Percentiles rank a stretch among this genome's conserved stretches.
These are phyloP conservation scores for Balakata baccata DNA, from an alignment of 345 rosid species.

Conservation along the genomic window DNA sequence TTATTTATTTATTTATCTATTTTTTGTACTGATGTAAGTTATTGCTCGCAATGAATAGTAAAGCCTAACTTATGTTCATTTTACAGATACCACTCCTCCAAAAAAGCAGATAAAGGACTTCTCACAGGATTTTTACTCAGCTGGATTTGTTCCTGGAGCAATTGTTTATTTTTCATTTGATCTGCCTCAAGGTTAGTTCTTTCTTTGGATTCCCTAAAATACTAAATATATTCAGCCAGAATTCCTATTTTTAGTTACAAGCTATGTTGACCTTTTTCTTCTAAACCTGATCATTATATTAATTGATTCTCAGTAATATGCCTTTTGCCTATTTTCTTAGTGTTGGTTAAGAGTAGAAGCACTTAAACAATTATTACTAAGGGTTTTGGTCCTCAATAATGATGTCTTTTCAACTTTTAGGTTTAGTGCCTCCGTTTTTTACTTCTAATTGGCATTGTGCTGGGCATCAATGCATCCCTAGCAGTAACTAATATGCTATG, in stretches of 20 bases:
- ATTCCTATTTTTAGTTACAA: background rate
- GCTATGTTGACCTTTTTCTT: background rate
- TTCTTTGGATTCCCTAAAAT: conserved; percentile 19
- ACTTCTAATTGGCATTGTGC: background rate
- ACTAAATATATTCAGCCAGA: background rate
- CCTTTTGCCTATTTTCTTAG: background rate
- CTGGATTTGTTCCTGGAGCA: conserved; percentile 92
- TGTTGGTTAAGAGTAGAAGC: background rate
- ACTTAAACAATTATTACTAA: background rate
- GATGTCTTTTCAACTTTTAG: background rate
- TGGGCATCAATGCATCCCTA: background rate
- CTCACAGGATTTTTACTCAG: conserved; percentile 72
- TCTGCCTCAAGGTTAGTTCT: conserved; percentile 59
- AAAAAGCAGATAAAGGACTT: conserved; percentile 73
- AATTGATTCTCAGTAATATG: background rate
- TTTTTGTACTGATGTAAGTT: background rate
- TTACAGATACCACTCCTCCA: conserved; percentile 88
- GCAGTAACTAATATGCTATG: background rate
- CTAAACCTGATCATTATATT: background rate
- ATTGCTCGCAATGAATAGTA: conserved; percentile 4
- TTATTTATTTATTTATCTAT: background rate
- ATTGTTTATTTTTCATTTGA: conserved; percentile 77
- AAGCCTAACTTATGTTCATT: conserved; percentile 4
- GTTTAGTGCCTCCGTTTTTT: background rate
- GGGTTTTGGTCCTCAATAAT: background rate